Conservation (phyloP, 495 filamentous ascomycete genomes). For the Cercophora sp. region DNA sequence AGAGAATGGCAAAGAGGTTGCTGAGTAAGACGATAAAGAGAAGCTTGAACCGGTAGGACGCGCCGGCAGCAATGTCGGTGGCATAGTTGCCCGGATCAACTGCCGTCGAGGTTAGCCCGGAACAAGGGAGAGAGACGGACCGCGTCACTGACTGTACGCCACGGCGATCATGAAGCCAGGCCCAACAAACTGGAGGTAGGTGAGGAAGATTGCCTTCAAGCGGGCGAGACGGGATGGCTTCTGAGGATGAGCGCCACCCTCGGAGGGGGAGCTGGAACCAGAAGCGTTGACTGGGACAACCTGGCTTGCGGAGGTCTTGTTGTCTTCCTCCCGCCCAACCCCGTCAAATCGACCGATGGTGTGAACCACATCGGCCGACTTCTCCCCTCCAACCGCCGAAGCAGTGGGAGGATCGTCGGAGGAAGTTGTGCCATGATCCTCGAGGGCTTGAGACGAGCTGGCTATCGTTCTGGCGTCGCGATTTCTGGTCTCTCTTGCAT, state of each 20-base stretch:
- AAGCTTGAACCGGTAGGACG: conserved; percentile 26
- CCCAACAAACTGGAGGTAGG: conserved; percentile 73
- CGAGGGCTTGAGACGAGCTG: not conserved
- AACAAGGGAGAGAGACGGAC: conserved; percentile 9
- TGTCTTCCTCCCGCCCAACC: not conserved
- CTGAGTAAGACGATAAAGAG: conserved; percentile 31
- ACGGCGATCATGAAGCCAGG: conserved; percentile 83
- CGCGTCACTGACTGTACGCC: conserved; percentile 48
- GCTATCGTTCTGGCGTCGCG: conserved; percentile 7
- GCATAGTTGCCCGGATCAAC: conserved; percentile 35
- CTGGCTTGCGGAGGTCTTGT: not conserved
- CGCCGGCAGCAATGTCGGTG: conserved; percentile 29
- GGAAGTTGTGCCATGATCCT: conserved; percentile 6
- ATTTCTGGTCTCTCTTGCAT: conserved; percentile 41
- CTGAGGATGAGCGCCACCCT: not conserved
- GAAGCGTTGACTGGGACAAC: not conserved
- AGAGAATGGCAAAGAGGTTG: conserved; percentile 31
- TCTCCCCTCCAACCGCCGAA: not conserved
- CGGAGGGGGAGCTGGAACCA: not conserved
- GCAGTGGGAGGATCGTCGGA: no score
- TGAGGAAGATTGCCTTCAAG: conserved; percentile 44
- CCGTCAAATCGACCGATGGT: conserved; percentile 6
- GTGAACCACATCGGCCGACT: conserved; percentile 3
- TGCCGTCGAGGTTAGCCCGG: not conserved
- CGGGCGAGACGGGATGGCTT: conserved; percentile 15